Base-by-base conservation (phyloP, 2,329 filamentous ascomycete genomes). In the Beauveria asiatica region DNA sequence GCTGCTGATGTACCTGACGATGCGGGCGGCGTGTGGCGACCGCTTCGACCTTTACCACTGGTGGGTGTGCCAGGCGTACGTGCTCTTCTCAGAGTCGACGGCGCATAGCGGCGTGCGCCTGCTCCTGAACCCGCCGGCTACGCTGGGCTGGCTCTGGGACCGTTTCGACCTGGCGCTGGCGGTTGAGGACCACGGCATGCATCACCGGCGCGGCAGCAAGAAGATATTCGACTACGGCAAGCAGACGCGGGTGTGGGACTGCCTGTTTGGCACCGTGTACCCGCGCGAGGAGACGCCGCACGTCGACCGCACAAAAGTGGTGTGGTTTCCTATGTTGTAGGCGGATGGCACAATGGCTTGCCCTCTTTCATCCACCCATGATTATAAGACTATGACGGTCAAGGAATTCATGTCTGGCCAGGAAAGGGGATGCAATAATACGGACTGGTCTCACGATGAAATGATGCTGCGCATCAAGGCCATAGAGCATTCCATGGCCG, bases 11-110 rank as follows among this genome's bases (percentile, higher is more conserved):
- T 77, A 70, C 61, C 64, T 66, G 42, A 71, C 67, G 1, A 56
- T 77, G 54, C 76, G 13, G 30, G 72, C 68, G 52, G 42, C 56
- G 5, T 7, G 68, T 45, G 74, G 74, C 0, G 44, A 76, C 5
- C 74, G 74, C 0, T 73, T 78, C 70, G 74, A 74, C 5, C 78
- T 78, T 64, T 77, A 78, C 51, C 74, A 76, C 44, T 76, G 72
- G 74, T 78, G 76, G 75, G 62, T 78, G 17, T 78, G 75, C 64
- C 72, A 76, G 55, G 67, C 73, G 59, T 78, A 75, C 53, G 68
- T 78, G 25, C 67, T 74, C 6, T 78, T 71, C 64, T 65, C 73
- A 10, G 75, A 77, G 61, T 52, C 75, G 4, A 63, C 67, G 16
- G 74, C 74, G 5, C 74, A 76, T 59, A 72, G 68, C 19, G 74